A percentile compares a stretch with the other conserved stretches of the same genome.
phyloP scores from a whole-genome alignment of 192 early-diverging fungal species.

The Backusella liffmaniae region DNA sequence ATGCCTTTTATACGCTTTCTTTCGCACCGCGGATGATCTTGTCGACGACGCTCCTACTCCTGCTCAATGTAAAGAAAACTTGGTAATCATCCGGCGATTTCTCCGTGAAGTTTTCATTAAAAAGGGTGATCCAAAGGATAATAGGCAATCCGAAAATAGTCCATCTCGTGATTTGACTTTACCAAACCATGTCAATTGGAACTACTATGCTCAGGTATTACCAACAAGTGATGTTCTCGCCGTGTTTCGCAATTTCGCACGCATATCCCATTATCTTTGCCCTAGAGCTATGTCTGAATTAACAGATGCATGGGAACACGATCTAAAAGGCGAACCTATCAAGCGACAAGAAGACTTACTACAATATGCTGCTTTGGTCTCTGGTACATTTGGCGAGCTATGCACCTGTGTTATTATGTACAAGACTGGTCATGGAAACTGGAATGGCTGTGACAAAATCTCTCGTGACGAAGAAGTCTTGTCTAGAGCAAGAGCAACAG shows the following conservation, averaged over 20 bases:
- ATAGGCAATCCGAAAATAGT: background rate
- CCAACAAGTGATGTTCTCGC: constrained; percentile 22
- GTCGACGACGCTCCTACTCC: constrained; percentile 25
- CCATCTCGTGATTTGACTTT: background rate
- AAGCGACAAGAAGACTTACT: constrained; percentile 31
- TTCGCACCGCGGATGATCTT: constrained; percentile 32
- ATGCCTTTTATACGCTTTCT: constrained; percentile 32
- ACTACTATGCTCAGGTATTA: constrained; percentile 15
- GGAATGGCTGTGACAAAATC: constrained; percentile 13
- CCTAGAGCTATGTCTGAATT: constrained; percentile 29
- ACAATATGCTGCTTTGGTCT: constrained; percentile 29
- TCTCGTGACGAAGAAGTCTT: constrained; percentile 22
- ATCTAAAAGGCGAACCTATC: constrained; percentile 24
- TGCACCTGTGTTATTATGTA: constrained; percentile 40
- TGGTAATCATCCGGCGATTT: constrained; percentile 23
- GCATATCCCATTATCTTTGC: constrained; percentile 29
- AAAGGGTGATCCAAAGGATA: background rate
- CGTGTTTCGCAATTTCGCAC: constrained; percentile 27
- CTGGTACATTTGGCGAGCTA: constrained; percentile 38
- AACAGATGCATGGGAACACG: constrained; percentile 29
- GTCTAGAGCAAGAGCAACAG: constrained; percentile 30
- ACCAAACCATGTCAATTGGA: constrained; percentile 24
- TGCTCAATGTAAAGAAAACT: constrained; percentile 16
- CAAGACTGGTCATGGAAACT: constrained; percentile 33
- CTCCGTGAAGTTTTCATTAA: constrained; percentile 20